Percentiles rank a stretch among this genome's conserved stretches.
Conservation (phyloP, 305 asterid genomes). For the Fraxinus latifolia region DNA sequence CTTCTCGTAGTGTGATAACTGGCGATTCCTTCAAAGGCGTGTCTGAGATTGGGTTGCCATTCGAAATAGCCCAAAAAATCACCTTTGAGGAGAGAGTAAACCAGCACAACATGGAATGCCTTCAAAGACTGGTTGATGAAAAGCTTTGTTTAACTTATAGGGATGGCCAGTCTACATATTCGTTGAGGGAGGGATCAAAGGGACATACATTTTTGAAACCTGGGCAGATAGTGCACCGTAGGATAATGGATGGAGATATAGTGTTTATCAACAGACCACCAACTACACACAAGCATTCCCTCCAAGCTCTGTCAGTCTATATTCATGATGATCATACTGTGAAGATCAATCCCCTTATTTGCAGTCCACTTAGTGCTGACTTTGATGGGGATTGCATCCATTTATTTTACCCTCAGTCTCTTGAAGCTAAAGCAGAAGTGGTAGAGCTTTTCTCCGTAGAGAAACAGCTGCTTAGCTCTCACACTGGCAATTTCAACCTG, state of each 20-base stretch:
- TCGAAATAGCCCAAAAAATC: conserved; percentile 83
- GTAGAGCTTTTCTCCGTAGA: conserved; percentile 91
- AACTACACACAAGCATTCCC: conserved; percentile 92
- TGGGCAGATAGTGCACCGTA: conserved; percentile 87
- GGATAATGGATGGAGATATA: conserved; percentile 91
- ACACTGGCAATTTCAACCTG: conserved; percentile 88
- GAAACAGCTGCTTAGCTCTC: conserved; percentile 91
- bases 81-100: conserved; percentile 88
- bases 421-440: conserved; percentile 93
- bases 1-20: conserved; percentile 93
- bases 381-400: conserved; percentile 95
- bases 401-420: conserved; percentile 88
- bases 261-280: conserved; percentile 95
- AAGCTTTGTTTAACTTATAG: conserved; percentile 76
- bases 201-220: conserved; percentile 87
- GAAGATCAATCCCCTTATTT: conserved; percentile 87
- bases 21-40: conserved; percentile 95
- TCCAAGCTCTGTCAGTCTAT: conserved; percentile 82
- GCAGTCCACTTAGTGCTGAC: conserved; percentile 94
- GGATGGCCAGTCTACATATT: conserved; percentile 75
- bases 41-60: conserved; percentile 82
- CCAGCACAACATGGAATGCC: conserved; percentile 63
- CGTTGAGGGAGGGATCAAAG: conserved; percentile 87
- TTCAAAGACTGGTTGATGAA: conserved; percentile 86
- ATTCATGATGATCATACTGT: conserved; percentile 88